Evolutionary conservation across 1,139 yeast genomes (phyloP).

Genomic region (Fermentozyma sake): DNA sequence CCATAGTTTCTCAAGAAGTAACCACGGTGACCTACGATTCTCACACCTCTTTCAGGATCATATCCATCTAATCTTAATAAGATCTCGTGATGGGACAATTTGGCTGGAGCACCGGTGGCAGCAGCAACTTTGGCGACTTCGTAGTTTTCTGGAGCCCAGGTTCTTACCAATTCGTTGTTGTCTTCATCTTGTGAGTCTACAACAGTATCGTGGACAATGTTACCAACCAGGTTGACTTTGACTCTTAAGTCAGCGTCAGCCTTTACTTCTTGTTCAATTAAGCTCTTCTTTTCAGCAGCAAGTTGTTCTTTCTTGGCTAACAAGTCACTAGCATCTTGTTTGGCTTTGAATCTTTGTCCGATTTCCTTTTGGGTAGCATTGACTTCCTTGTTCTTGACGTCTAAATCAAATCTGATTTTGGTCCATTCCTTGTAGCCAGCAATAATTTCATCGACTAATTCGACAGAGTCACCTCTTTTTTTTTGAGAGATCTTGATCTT

Average conservation of each 20-base stretch:
- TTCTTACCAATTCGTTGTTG: constrained; percentile 79
- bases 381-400: constrained; percentile 79
- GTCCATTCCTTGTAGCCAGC: constrained; percentile 91
- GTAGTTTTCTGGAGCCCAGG: constrained; percentile 73
- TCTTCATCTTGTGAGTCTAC: constrained; percentile 86
- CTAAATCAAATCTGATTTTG: constrained; percentile 85
- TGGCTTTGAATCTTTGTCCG: constrained; percentile 87
- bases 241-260: constrained; percentile 70
- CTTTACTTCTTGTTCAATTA: constrained; percentile 65
- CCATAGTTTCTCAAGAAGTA: constrained; percentile 93
- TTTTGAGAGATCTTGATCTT: constrained; percentile 79
- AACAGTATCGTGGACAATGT: constrained; percentile 88
- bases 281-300: constrained; percentile 62
- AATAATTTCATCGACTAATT: constrained; percentile 92
- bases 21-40: constrained; percentile 98
- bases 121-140: constrained; percentile 61
- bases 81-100: constrained; percentile 91
- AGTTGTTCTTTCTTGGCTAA: constrained; percentile 75
- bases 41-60: constrained; percentile 98
- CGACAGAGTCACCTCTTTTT: constrained; percentile 94
- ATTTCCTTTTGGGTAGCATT: constrained; percentile 89
- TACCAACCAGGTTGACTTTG: constrained; percentile 89
- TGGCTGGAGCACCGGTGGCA: constrained; percentile 71
- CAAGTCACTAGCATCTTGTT: constrained; percentile 88
- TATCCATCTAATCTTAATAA: constrained; percentile 92